phyloP scores from a whole-genome alignment of 352 stramenopile genomes.

The Peronospora farinosa region DNA sequence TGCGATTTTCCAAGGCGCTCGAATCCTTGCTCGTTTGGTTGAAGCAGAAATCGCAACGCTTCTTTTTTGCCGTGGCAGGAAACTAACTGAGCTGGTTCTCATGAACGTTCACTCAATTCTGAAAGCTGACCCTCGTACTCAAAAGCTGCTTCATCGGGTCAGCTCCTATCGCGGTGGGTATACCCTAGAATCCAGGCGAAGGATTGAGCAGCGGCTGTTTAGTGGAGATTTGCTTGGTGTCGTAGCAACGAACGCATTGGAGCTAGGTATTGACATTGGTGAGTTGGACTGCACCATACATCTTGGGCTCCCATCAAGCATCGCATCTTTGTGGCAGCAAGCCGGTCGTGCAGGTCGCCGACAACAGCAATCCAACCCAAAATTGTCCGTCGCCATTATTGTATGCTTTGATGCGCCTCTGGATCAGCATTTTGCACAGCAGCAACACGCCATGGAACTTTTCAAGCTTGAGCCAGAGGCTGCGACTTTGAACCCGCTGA shows the following conservation, averaged over 20 bases:
- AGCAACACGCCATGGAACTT: slow-evolving; percentile 48
- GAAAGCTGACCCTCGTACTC: slow-evolving; percentile 31
- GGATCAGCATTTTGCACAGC: slow-evolving; percentile 87
- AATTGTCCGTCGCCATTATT: slow-evolving; percentile 88
- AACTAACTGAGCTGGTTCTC: slow-evolving; percentile 90
- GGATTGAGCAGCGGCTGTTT: slow-evolving; percentile 95
- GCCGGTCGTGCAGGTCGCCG: slow-evolving; percentile 91
- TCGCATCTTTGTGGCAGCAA: slow-evolving; percentile 95
- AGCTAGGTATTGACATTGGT: slow-evolving; percentile 95
- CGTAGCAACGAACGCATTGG: slow-evolving; percentile 94
- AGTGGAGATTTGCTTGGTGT: slow-evolving; percentile 91
- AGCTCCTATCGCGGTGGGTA: slow-evolving; percentile 96
- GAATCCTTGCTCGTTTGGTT: slow-evolving; percentile 89
- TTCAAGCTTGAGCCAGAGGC: slow-evolving; percentile 70
- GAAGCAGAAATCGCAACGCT: slow-evolving; percentile 88
- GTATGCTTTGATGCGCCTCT: slow-evolving; percentile 92
- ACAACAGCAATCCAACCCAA: slow-evolving; percentile 44
- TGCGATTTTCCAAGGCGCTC: slow-evolving; percentile 87
- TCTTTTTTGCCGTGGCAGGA: slow-evolving; percentile 92
- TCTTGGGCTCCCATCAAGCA: slow-evolving; percentile 89
- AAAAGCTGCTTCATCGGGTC: slow-evolving; percentile 38
- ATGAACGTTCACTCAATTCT: slow-evolving; percentile 79
- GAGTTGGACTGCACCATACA: slow-evolving; percentile 94
- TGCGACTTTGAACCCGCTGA: slow-evolving; percentile 79
- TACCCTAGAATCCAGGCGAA: slow-evolving; percentile 81